These are phyloP conservation scores for Sugiyamaella valdiviana DNA, from an alignment of 805 yeast genomes.

Conservation along the genomic window DNA sequence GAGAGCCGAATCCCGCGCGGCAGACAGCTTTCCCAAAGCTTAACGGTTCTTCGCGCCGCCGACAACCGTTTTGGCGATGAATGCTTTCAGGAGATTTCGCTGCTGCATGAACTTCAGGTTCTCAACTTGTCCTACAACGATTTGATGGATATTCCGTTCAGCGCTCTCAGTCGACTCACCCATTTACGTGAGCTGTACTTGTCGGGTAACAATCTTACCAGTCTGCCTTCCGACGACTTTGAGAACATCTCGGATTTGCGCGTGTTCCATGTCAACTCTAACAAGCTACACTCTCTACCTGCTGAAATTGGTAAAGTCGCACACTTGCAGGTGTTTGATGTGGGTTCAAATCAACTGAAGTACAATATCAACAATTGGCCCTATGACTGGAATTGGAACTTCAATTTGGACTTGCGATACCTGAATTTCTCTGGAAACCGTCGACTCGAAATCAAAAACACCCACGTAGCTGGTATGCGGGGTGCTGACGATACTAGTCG, in stretches of 20 bases:
- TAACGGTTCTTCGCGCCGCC: constrained; percentile 57
- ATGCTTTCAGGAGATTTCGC: constrained; percentile 60
- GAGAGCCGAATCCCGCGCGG: constrained; percentile 13
- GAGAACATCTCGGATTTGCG: constrained; percentile 53
- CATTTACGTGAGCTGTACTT: constrained; percentile 60
- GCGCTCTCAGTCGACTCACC: constrained; percentile 54
- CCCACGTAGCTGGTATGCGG: constrained; percentile 34
- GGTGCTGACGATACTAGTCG: constrained; percentile 19
- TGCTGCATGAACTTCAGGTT: constrained; percentile 49
- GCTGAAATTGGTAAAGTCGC: constrained; percentile 72
- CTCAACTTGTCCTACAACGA: constrained; percentile 82
- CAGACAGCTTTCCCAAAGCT: constrained; percentile 40
- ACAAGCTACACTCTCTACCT: constrained; percentile 79
- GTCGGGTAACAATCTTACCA: constrained; percentile 75
- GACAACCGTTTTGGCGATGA: constrained; percentile 82
- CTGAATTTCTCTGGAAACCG: constrained; percentile 90
- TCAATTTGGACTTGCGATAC: constrained; percentile 66
- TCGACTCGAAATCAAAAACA: constrained; percentile 78
- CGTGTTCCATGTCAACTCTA: constrained; percentile 68
- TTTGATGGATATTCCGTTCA: constrained; percentile 70
- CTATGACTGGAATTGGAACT: constrained; percentile 97
- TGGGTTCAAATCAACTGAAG: constrained; percentile 82
- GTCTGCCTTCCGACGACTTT: constrained; percentile 82
- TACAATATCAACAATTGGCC: constrained; percentile 92
- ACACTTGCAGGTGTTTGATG: constrained; percentile 68